Conservation (phyloP, 2,329 filamentous ascomycete genomes). For the Pseudogymnoascus sp. region DNA sequence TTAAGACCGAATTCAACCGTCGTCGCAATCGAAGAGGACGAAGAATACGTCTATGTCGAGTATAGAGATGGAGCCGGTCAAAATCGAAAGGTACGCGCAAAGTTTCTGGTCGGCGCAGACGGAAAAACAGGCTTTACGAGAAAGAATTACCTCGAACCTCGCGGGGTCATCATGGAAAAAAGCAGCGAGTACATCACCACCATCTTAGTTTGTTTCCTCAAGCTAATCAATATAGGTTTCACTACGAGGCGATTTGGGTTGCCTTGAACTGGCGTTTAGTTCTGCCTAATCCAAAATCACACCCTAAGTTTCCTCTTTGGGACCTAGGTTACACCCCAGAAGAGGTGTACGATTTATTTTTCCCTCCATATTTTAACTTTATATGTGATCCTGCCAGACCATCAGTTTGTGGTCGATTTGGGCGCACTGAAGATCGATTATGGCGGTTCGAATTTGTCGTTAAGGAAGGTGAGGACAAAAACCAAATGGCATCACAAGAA, state of each 20-base stretch:
- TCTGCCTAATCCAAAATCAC: constrained; percentile 23
- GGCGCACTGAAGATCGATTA: constrained; percentile 22
- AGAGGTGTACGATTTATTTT: constrained; percentile 27
- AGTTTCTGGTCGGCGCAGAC: constrained; percentile 16
- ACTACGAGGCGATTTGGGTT: constrained; percentile 28
- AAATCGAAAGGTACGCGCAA: neutral
- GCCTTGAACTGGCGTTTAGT: constrained; percentile 26
- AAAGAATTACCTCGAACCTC: constrained; percentile 18
- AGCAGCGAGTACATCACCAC: constrained; percentile 12
- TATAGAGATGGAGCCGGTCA: neutral
- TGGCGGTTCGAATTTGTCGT: constrained; percentile 33
- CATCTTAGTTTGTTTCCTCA: neutral
- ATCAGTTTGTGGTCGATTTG: constrained; percentile 27
- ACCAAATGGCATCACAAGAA: constrained; percentile 24
- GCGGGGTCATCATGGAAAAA: constrained; percentile 33
- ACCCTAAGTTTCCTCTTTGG: constrained; percentile 28
- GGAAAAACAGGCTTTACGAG: constrained; percentile 16
- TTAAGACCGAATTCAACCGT: neutral
- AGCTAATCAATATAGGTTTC: neutral
- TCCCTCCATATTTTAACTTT: constrained; percentile 26
- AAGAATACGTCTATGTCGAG: neutral
- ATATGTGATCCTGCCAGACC: constrained; percentile 23
- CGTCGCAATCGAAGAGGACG: constrained; percentile 10
- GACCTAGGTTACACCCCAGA: constrained; percentile 23
- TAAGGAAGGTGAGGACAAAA: constrained; percentile 25